These are phyloP conservation scores for Beauveria sp. DNA, from an alignment of 2,329 filamentous ascomycete genomes.

Conservation along the genomic window DNA sequence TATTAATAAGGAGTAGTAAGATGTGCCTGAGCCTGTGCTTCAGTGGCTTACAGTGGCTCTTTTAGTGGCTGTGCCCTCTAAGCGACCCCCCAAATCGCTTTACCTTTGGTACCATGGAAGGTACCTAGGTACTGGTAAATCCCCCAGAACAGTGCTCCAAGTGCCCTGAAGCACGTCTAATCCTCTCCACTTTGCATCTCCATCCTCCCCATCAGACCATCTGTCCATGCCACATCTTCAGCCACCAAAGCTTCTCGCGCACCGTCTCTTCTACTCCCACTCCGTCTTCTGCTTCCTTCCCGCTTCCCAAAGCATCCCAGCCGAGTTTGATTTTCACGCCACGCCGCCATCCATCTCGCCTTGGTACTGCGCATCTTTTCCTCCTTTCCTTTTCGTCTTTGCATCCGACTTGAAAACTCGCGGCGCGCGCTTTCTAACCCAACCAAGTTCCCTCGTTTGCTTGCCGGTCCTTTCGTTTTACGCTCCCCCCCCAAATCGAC, in stretches of 20 bases:
- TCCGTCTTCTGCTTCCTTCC: not conserved
- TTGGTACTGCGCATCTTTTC: not conserved
- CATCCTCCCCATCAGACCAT: not conserved
- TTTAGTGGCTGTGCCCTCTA: not conserved
- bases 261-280: not conserved
- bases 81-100: not conserved
- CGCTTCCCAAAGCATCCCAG: not conserved
- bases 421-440: not conserved
- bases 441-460: not conserved
- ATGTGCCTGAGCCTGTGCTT: not conserved
- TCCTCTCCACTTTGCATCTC: not conserved
- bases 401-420: not conserved
- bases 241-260: not conserved
- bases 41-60: not conserved
- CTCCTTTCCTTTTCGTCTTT: not conserved
- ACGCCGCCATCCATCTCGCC: not conserved
- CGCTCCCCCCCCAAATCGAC: not conserved
- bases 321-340: not conserved
- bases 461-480: constrained; percentile 4
- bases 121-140: too few relatives aligned
- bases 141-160: not conserved
- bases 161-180: not conserved
- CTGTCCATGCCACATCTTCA: constrained; percentile 6
- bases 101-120: not conserved
- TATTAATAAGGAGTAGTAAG: not conserved